Evolutionary conservation across 352 stramenopile genomes (phyloP), one percentile per base, ranked within the genome.

Genomic region (Phytopythium cucurbitacearum): DNA sequence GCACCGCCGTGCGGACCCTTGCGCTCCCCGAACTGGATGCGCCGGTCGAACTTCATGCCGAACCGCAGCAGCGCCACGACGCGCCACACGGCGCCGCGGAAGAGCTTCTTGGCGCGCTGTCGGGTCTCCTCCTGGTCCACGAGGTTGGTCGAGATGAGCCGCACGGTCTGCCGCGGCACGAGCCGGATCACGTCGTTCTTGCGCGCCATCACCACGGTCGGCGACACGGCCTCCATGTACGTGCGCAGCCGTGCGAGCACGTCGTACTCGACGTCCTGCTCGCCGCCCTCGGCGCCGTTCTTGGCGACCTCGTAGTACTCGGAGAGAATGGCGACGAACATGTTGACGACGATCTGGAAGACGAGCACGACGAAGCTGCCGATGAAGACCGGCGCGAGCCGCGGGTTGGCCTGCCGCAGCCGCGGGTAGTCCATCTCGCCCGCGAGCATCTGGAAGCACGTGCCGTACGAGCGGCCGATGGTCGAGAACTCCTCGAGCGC

Each of bases 291-390:
- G 61, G 88, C 82, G 43, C 71, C 67, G 43, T 91, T 87, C 64
- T 91, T 94, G 1, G 82, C 84, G 5, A 71, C 78, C 61, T 91
- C 79, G 62, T 95, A 94, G 51, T 93, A 95, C 55, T 95, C 83
- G 1, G 80, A 93, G 2, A 95, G 62, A 76, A 95, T 94, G 1
- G 85, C 85, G 45, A 95, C 81, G 67, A 95, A 95, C 85, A 95
- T 95, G 55, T 95, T 95, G 12, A 95, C 85, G 35, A 92, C 54
- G 44, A 95, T 91, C 57, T 93, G 83, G 60, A 91, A 90, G 13
- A 94, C 80, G 36, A 93, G 62, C 45, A 95, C 80, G 41, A 95
- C 79, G 53, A 95, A 95, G 13, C 80, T 93, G 34, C 75, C 79
- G 38, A 95, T 88, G 40, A 95, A 95, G 10, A 93, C 58, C 2